These are phyloP conservation scores for Starmerella floris DNA, from an alignment of 805 yeast species.

Conservation along the genomic window DNA sequence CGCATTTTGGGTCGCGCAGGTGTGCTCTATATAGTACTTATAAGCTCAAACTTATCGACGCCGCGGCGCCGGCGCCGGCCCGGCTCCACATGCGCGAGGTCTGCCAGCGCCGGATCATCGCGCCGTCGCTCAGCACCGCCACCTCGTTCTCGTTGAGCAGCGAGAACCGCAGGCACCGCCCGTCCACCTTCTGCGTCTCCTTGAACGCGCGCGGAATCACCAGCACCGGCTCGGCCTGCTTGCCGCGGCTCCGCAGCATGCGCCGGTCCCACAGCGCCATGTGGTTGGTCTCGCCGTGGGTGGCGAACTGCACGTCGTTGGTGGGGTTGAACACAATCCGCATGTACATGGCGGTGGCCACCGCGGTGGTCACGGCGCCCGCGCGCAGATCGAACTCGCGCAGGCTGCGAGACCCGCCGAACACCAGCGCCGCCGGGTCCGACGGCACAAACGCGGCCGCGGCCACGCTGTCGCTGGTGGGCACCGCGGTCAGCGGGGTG, in stretches of 20 bases:
- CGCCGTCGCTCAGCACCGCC: conserved; percentile 68
- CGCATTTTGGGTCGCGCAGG: too few relatives aligned
- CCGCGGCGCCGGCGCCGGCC: conserved; percentile 7
- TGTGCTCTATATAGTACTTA: too few relatives aligned
- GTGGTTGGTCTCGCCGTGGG: conserved; percentile 73
- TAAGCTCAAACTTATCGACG: conserved; percentile 9
- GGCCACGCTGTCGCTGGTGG: conserved; percentile 62
- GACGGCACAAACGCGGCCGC: conserved; percentile 56
- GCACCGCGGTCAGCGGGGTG: conserved; percentile 31
- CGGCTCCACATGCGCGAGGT: conserved; percentile 24
- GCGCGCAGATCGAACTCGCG: conserved; percentile 54
- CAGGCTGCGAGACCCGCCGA: conserved; percentile 64
- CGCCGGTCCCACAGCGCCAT: conserved; percentile 46
- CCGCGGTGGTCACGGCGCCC: conserved; percentile 32
- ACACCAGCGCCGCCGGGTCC: conserved; percentile 41
- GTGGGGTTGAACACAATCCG: conserved; percentile 59
- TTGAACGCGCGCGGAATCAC: conserved; percentile 21
- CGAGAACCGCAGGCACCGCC: conserved; percentile 30
- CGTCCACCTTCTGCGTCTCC: conserved; percentile 13
- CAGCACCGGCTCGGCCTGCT: conserved; percentile 18
- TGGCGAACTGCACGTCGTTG: conserved; percentile 52
- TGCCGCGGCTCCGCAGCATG: conserved; percentile 16
- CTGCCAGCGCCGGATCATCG: conserved; percentile 66
- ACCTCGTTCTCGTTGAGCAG: conserved; percentile 55
- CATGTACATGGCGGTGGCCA: conserved; percentile 59